A percentile compares a stretch with the other conserved stretches of the same genome.
Conservation (phyloP, 2,329 filamentous ascomycete genomes). For the Monascus ruber region DNA sequence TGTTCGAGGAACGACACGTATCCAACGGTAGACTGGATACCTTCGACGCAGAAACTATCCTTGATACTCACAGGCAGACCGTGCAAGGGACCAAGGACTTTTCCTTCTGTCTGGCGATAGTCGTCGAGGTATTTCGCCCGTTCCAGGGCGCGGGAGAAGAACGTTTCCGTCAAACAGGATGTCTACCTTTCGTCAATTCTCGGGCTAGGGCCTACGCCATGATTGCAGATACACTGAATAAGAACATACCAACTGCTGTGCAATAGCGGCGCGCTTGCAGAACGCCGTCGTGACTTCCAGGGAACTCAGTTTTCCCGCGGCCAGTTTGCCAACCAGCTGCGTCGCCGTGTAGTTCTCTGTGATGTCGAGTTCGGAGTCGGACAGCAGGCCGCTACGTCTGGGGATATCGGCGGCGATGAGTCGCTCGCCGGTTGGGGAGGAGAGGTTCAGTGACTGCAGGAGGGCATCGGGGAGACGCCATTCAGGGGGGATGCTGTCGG, state of each 20-base stretch:
- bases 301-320: conserved; percentile 10
- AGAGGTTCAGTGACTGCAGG: background rate
- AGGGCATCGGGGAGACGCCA: conserved; percentile 16
- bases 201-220: background rate
- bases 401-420: conserved; percentile 12
- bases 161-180: conserved; percentile 21
- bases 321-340: conserved; percentile 10
- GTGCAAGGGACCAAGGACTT: conserved; percentile 20
- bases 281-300: conserved; percentile 23
- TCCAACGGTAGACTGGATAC: conserved; percentile 9
- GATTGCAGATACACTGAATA: background rate
- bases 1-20: conserved; percentile 10
- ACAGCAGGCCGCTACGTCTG: conserved; percentile 32
- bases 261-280: conserved; percentile 28
- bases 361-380: conserved; percentile 35
- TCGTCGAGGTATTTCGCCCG: conserved; percentile 21
- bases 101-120: conserved; percentile 10
- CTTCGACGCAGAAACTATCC: conserved; percentile 10
- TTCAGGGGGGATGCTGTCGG: conserved; percentile 19
- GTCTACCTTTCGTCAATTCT: background rate
- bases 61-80: conserved; percentile 25
- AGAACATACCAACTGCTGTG: conserved; percentile 21
- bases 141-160: conserved; percentile 19
- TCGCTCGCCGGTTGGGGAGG: conserved; percentile 1
- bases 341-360: conserved; percentile 23